phyloP scores from a whole-genome alignment of 2,329 filamentous ascomycete species.

The Alternaria arbusti region DNA sequence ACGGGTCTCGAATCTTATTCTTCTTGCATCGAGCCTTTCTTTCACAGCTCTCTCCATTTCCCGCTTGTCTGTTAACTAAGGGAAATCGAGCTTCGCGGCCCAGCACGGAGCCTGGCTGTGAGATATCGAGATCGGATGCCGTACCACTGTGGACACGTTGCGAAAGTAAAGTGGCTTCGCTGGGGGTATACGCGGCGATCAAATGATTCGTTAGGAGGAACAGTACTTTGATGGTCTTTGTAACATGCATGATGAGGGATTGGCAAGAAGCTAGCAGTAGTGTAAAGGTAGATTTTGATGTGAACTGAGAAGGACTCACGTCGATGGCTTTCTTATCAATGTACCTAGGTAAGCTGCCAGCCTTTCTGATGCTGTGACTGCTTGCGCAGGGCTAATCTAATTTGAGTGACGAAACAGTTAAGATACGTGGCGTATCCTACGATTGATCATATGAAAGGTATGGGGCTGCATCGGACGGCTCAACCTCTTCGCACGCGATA shows the following conservation, averaged over 20 bases:
- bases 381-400: not conserved
- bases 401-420: not conserved
- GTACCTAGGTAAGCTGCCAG: not conserved
- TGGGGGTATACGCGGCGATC: constrained; percentile 1
- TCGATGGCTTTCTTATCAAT: not conserved
- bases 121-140: not conserved
- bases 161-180: not conserved
- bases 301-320: not conserved
- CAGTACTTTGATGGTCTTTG: not conserved
- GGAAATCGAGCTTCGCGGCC: not conserved
- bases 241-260: constrained; percentile 8
- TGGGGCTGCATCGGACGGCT: not conserved
- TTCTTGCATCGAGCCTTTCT: constrained; percentile 12
- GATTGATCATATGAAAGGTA: not conserved
- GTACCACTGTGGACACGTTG: not conserved
- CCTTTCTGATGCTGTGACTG: not conserved
- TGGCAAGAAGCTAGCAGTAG: not conserved
- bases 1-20: constrained; percentile 9
- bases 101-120: not conserved
- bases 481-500: not conserved
- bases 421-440: not conserved
- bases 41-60: constrained; percentile 5
- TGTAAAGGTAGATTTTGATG: not conserved
- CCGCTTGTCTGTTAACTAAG: not conserved
- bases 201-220: constrained; percentile 9